Base-by-base conservation (phyloP, 108 stramenopile genomes). In the Cyclotella sp. region DNA sequence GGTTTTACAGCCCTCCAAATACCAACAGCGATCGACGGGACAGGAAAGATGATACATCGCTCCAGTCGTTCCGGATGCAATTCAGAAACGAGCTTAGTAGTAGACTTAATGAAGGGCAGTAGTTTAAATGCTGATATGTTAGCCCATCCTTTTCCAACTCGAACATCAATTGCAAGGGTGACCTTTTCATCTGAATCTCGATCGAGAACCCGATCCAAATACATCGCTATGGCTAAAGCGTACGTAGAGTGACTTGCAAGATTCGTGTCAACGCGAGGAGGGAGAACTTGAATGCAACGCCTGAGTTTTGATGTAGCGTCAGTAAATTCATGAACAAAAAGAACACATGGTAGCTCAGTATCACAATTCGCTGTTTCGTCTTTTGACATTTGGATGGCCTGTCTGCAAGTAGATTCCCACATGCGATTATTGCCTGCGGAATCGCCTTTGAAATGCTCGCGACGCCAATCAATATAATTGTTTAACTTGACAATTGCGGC, bases 111-210 rank as follows among this genome's bases (percentile, higher is more conserved):
- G 53, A 90, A 90, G 11, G 84, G 83, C 14, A 93, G 42, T 26
- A 89, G 73, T 43, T 81, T 84, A 55, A 65, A 21, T 0, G 87
- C 76, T 40, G 54, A 26, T 19, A 87, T 87, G 59, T 93, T 93
- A 0, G 86, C 83, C 89, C 89, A 93, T 42, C 91, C 91, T 21
- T 85, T 68, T 21, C 89, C 89, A 12, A 87, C 59, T 13, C 91
- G 77, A 6, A 89, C 85, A 62, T 90, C 91, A 29, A 93, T 75
- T 15, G 86, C 46, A 7, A 93, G 54, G 7, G 79, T 82, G n/a
- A 86, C 40, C 62, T 80, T 74, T 60, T 93, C 88, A 15, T 69
- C 55, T 30, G 83, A 77, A 21, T 62, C 30, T 22, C 88, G 82
- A 68, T 87, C 86, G 8, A 90, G 62, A 9, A 75, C 49, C 19